Conservation (phyloP, 2,329 filamentous ascomycete species). For the Talaromyces islandicus region DNA sequence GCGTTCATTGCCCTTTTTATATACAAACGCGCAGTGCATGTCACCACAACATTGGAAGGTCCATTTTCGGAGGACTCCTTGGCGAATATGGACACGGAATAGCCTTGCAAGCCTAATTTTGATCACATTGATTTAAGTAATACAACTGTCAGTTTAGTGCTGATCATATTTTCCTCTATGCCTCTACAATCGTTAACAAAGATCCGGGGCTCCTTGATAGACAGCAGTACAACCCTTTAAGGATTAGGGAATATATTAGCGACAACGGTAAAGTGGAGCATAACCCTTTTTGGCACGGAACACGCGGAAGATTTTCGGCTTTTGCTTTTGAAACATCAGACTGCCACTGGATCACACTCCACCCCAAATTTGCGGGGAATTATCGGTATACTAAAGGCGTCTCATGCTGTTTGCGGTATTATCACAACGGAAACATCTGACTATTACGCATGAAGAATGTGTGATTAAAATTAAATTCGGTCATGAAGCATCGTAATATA, state of each 20-base stretch:
- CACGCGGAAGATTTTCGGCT: neutral
- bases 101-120: neutral
- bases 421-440: no score
- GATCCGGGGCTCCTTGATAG: neutral
- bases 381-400: no score
- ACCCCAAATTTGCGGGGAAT: neutral
- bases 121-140: neutral
- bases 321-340: neutral
- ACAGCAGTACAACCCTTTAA: neutral
- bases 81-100: neutral
- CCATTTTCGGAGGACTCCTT: neutral
- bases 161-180: neutral
- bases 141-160: neutral
- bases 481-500: neutral
- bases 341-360: no score
- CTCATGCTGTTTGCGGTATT: no score
- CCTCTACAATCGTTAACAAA: neutral
- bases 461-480: neutral
- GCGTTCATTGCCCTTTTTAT: neutral
- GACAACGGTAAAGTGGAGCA: neutral
- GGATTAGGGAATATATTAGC: neutral
- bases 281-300: neutral
- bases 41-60: no score
- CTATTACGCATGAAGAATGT: no score
- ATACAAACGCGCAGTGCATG: neutral